Conservation (phyloP, 345 rosid genomes). For the Eutrema japonicum region DNA sequence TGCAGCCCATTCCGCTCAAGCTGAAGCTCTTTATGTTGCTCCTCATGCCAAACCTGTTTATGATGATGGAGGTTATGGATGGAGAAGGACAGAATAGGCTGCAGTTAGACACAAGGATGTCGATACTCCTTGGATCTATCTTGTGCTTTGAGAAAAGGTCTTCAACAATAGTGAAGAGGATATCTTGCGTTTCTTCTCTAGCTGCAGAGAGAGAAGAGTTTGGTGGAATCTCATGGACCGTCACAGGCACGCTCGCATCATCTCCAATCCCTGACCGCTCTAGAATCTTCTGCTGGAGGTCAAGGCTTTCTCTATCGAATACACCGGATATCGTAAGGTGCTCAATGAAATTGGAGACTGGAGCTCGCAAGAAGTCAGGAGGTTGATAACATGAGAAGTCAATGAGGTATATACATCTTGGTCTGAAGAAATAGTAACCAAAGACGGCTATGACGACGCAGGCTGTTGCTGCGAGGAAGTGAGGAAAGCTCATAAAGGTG, state of each 20-base stretch:
- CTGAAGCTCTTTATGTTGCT: slow-evolving; percentile 59
- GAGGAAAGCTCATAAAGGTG: slow-evolving; percentile 14
- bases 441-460: slow-evolving; percentile 28
- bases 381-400: slow-evolving; percentile 64
- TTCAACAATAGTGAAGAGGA: slow-evolving; percentile 52
- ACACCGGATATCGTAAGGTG: slow-evolving; percentile 33
- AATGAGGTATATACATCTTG: slow-evolving; percentile 53
- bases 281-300: slow-evolving; percentile 53
- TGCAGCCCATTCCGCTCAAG: slow-evolving; percentile 70
- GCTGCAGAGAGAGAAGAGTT: slow-evolving; percentile 37
- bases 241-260: slow-evolving; percentile 52
- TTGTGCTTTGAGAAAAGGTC: slow-evolving; percentile 57
- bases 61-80: slow-evolving; percentile 57
- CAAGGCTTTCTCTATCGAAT: slow-evolving; percentile 46
- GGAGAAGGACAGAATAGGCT: slow-evolving; percentile 77
- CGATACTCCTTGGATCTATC: slow-evolving; percentile 57
- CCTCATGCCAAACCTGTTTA: slow-evolving; percentile 56
- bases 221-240: slow-evolving; percentile 54
- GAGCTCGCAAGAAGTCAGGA: slow-evolving; percentile 48
- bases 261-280: slow-evolving; percentile 66
- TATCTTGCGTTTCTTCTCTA: slow-evolving; percentile 52
- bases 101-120: slow-evolving; percentile 70
- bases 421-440: slow-evolving; percentile 40
- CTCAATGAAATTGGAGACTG: slow-evolving; percentile 49
- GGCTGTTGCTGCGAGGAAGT: slow-evolving; percentile 33